Conservation (phyloP, 805 yeast species). For the Metschnikowia lachancei region DNA sequence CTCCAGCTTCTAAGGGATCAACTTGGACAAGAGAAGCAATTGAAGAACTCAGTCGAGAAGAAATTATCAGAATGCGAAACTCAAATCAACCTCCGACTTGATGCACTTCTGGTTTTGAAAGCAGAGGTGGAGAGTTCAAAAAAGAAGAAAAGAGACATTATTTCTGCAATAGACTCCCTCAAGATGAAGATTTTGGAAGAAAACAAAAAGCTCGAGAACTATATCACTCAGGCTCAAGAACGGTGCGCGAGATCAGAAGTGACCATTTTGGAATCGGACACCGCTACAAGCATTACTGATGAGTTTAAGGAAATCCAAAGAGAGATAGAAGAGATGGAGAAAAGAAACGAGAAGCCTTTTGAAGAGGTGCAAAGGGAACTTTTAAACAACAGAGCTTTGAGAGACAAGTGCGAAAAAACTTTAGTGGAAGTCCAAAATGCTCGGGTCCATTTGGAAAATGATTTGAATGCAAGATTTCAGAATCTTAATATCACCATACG, state of each 20-base stretch:
- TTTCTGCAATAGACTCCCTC: slow-evolving; percentile 15
- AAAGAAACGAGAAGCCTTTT: slow-evolving; percentile 50
- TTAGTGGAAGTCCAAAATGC: slow-evolving; percentile 34
- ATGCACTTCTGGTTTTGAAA: slow-evolving; percentile 20
- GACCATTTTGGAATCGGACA: slow-evolving; percentile 35
- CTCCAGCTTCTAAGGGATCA: slow-evolving; percentile 4
- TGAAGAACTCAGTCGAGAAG: slow-evolving; percentile 1
- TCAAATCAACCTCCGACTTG: slow-evolving; percentile 9
- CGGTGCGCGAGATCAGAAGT: slow-evolving; percentile 52
- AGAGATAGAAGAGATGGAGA: slow-evolving; percentile 52
- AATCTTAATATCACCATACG: slow-evolving; percentile 34
- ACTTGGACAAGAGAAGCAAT: slow-evolving; percentile 7
- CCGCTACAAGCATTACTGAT: slow-evolving; percentile 46
- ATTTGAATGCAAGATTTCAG: slow-evolving; percentile 32
- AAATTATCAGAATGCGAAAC: slow-evolving; percentile 22
- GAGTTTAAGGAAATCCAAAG: slow-evolving; percentile 48
- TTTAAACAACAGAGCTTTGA: slow-evolving; percentile 41
- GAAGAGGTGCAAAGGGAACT: slow-evolving; percentile 54
- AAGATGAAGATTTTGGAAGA: slow-evolving; percentile 12
- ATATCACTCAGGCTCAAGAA: slow-evolving; percentile 28
- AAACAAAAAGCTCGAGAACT: slow-evolving; percentile 18
- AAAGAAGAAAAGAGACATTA: slow-evolving; percentile 16
- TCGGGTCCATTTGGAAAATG: slow-evolving; percentile 26
- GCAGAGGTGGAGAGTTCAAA: slow-evolving; percentile 16
- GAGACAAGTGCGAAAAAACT: slow-evolving; percentile 41